phyloP scores from a whole-genome alignment of 768 basidiomycete genomes.

The Serendipita sp. region DNA sequence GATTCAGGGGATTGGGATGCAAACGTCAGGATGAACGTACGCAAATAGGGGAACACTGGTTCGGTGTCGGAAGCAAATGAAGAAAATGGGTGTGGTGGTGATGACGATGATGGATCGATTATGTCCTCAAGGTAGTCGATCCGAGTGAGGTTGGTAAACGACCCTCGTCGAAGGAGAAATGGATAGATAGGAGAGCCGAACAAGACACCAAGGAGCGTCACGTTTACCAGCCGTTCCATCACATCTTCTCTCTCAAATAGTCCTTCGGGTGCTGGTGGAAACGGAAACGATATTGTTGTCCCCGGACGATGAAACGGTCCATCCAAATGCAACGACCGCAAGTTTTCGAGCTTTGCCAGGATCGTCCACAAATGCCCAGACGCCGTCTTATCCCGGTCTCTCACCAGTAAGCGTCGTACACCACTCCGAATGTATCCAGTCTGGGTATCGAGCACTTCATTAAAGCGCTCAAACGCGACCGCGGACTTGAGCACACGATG shows the following conservation, averaged over 20 bases:
- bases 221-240: not conserved
- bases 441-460: not conserved
- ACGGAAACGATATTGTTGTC: too few species aligned
- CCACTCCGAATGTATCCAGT: not conserved
- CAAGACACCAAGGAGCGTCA: not conserved
- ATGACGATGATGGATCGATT: too few species aligned
- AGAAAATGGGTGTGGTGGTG: too few species aligned
- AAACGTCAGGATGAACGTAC: too few species aligned
- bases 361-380: not conserved
- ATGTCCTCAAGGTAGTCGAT: not conserved
- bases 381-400: not conserved
- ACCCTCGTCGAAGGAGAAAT: not conserved
- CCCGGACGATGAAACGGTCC: not conserved
- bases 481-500: not conserved
- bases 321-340: slow-evolving; percentile 2
- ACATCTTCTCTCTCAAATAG: not conserved
- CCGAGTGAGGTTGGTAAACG: not conserved
- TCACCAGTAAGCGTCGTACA: not conserved
- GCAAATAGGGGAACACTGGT: too few species aligned
- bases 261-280: not conserved
- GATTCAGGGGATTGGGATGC: too few species aligned
- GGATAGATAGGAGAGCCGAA: not conserved
- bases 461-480: not conserved
- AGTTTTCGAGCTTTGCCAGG: not conserved
- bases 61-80: not conserved